Evolutionary conservation across 2,329 filamentous ascomycete species (phyloP).

Genomic region (Fusarium bactridioides): DNA sequence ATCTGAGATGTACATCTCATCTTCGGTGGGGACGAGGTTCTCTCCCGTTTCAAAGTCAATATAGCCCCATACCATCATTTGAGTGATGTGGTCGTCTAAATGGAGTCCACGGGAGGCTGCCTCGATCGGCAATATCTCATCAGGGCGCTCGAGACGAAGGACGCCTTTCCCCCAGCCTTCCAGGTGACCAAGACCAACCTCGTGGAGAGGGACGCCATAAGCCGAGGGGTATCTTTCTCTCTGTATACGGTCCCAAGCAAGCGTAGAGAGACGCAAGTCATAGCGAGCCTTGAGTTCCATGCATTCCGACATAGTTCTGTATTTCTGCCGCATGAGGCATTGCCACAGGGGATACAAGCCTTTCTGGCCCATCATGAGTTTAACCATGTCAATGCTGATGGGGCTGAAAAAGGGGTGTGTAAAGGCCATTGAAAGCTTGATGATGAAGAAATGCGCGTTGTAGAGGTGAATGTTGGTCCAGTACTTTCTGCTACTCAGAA

Average conservation of each 20-base stretch:
- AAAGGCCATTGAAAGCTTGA: constrained; percentile 77
- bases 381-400: constrained; percentile 58
- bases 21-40: constrained; percentile 58
- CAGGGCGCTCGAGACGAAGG: constrained; percentile 60
- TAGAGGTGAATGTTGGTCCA: constrained; percentile 70
- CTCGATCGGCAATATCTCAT: constrained; percentile 67
- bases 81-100: constrained; percentile 61
- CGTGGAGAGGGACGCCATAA: constrained; percentile 59
- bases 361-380: constrained; percentile 68
- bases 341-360: constrained; percentile 64
- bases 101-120: constrained; percentile 58
- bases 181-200: constrained; percentile 61
- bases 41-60: constrained; percentile 61
- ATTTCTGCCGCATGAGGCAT: constrained; percentile 65
- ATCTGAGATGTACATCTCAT: constrained; percentile 62
- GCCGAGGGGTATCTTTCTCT: constrained; percentile 42
- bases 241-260: constrained; percentile 33
- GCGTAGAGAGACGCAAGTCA: constrained; percentile 55
- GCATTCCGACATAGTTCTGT: constrained; percentile 58
- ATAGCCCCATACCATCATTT: constrained; percentile 71
- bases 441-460: constrained; percentile 68
- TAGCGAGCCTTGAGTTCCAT: constrained; percentile 67
- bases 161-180: constrained; percentile 64
- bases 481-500: constrained; percentile 60
- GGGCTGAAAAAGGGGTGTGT: constrained; percentile 67